Base-by-base conservation (phyloP, 2,329 filamentous ascomycete genomes). In the Ophiocordyceps robertsii region DNA sequence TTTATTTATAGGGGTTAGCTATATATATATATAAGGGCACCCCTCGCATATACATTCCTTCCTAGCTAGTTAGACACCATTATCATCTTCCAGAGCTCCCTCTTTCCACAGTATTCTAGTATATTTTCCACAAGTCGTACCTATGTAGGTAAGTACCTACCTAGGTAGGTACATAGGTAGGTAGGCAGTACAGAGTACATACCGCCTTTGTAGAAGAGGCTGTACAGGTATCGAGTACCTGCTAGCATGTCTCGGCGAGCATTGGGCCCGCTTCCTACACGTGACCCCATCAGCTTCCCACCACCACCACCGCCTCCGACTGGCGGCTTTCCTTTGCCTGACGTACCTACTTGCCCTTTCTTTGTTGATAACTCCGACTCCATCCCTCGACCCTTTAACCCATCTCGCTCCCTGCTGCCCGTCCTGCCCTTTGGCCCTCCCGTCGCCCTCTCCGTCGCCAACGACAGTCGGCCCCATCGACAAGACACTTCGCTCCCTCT, bases 311-410 rank as follows among this genome's bases (percentile, higher is more conserved):
- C 24, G 9, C 49, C 40, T 45, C 45, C 45, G 40, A 42, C 39
- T 39, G 43, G 30, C 51, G 49, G 49, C 50, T 52, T 53, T 48
- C 43, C 51, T 48, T 48, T 60, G 48, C 54, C 58, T 62, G 57
- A 62, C 58, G 56, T 60, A 60, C 51, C 47, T 50, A 2, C 12
- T n/a, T 14, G 7, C 11, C 17, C 12, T 29, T 14, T 40, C 30
- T 9, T 38, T 19, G 11, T 16, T 16, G 9, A 31, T 24, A 8
- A 6, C 37, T 32, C 29, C 16, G 6, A 30, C n/a, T 17, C 19
- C 6, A n/a, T 6, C n/a, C 21, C 3, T 17, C n/a, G 13, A 17
- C 41, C 29, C 35, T 24, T 30, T 24, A 6, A 8, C n/a, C 17
- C 40, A 32, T 16, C 37, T 33, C 24, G 29, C 39, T 17, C 21